Conservation (phyloP, 306 rosid genomes). For the Arachis stenosperma region DNA sequence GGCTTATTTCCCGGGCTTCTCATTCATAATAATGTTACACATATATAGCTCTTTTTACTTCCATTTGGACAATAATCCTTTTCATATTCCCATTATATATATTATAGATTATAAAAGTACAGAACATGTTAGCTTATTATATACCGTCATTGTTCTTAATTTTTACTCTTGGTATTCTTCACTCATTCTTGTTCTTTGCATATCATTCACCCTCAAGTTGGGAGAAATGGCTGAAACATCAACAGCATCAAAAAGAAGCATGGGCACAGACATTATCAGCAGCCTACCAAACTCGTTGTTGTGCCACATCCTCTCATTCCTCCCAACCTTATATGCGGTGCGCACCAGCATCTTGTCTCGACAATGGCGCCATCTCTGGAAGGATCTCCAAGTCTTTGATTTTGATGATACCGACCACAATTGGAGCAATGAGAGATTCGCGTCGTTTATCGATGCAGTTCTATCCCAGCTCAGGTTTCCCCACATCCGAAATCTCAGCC, state of each 20-base stretch:
- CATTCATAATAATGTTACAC: slow-evolving; percentile 20
- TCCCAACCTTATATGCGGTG: neutral
- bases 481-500: neutral
- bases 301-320: neutral
- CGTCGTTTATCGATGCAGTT: neutral
- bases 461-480: neutral
- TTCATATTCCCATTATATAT: too few species aligned
- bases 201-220: too few species aligned
- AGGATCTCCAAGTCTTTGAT: neutral
- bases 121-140: too few species aligned
- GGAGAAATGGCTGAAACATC: too few species aligned
- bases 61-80: slow-evolving; percentile 41
- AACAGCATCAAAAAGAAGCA: too few species aligned
- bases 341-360: neutral
- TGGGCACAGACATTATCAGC: neutral
- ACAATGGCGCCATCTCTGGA: neutral
- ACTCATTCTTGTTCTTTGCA: too few species aligned
- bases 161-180: too few species aligned
- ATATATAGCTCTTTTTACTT: slow-evolving; percentile 5
- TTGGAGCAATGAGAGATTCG: neutral
- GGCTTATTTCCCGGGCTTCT: slow-evolving; percentile 42
- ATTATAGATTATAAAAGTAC: too few species aligned
- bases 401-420: too few species aligned
- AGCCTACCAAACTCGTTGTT: neutral
- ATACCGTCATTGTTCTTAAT: too few species aligned